Conservation (phyloP, 208 protist species). For the Trypanosoma platydactyli region DNA sequence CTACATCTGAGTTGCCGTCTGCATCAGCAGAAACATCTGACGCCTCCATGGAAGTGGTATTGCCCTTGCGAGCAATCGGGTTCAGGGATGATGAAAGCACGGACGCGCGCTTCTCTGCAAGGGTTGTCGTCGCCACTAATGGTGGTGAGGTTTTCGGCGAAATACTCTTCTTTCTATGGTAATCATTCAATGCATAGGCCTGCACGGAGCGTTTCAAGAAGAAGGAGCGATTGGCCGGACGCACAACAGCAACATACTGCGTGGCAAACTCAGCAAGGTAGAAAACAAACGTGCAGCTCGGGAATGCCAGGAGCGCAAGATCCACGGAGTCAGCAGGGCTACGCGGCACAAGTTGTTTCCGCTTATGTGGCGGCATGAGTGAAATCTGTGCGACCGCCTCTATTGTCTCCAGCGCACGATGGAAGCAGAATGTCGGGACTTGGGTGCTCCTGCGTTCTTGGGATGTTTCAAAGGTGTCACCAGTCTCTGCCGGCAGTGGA, state of each 20-base stretch:
- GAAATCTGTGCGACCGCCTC: slow-evolving; percentile 65
- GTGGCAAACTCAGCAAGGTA: slow-evolving; percentile 88
- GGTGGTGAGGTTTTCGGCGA: slow-evolving; percentile 20
- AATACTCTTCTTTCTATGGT: slow-evolving; percentile 39
- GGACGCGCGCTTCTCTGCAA: neutral
- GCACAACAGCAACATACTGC: slow-evolving; percentile 72
- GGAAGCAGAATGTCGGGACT: slow-evolving; percentile 62
- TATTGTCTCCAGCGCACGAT: slow-evolving; percentile 67
- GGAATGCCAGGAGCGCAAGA: slow-evolving; percentile 69
- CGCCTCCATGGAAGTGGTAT: neutral
- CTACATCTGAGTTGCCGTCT: neutral
- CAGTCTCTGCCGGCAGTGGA: neutral
- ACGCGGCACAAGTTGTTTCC: slow-evolving; percentile 48
- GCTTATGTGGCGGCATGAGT: slow-evolving; percentile 32
- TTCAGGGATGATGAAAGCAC: slow-evolving; percentile 9
- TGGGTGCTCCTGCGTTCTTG: slow-evolving; percentile 19
- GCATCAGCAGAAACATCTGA: neutral
- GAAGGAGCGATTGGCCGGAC: slow-evolving; percentile 45
- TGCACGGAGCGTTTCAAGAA: slow-evolving; percentile 71
- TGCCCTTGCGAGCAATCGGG: neutral
- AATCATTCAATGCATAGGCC: slow-evolving; percentile 58
- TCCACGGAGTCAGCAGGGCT: slow-evolving; percentile 79
- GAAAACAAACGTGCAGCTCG: slow-evolving; percentile 82
- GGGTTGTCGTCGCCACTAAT: neutral
- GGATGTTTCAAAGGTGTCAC: neutral